Conservation (phyloP, 345 rosid genomes). For the Gossypium mustelinum region DNA sequence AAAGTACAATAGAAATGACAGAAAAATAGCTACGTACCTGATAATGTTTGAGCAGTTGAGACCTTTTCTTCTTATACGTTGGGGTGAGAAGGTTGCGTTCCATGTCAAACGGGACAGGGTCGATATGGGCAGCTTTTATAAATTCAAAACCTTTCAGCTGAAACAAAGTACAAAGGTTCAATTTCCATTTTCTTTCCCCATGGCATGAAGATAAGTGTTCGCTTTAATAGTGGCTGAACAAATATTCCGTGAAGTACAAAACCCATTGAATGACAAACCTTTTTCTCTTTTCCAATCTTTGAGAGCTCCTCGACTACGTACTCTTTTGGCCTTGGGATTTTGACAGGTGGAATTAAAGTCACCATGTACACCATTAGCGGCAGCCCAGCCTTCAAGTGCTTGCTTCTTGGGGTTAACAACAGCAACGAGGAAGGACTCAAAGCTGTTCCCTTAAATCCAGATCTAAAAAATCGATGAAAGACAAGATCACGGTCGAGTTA, state of each 20-base stretch:
- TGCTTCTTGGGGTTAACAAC: slow-evolving; percentile 76
- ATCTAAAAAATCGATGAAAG: slow-evolving; percentile 43
- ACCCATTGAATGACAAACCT: slow-evolving; percentile 33
- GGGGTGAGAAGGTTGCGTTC: slow-evolving; percentile 92
- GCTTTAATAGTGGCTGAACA: not conserved
- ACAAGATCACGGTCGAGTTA: not conserved
- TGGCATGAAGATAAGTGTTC: not conserved
- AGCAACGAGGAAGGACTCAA: slow-evolving; percentile 86
- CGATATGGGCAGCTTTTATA: slow-evolving; percentile 73
- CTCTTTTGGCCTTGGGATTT: slow-evolving; percentile 58
- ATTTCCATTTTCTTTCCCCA: not conserved
- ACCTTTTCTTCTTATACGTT: slow-evolving; percentile 91
- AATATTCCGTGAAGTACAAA: not conserved
- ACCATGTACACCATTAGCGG: slow-evolving; percentile 53
- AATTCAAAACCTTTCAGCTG: slow-evolving; percentile 94
- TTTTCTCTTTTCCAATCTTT: slow-evolving; percentile 68
- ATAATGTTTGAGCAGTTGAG: slow-evolving; percentile 78
- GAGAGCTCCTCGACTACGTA: slow-evolving; percentile 62
- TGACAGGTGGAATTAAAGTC: slow-evolving; percentile 66
- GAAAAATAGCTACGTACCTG: slow-evolving; percentile 40
- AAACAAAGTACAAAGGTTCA: slow-evolving; percentile 17
- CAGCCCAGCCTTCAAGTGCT: slow-evolving; percentile 79
- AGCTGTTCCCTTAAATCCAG: slow-evolving; percentile 97
- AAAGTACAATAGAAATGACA: not conserved
- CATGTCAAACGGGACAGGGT: slow-evolving; percentile 79